A percentile compares a stretch with the other conserved stretches of the same genome.
Evolutionary conservation across 1,284 basidiomycete genomes (phyloP).

Genomic region (Farysia itapuensis): DNA sequence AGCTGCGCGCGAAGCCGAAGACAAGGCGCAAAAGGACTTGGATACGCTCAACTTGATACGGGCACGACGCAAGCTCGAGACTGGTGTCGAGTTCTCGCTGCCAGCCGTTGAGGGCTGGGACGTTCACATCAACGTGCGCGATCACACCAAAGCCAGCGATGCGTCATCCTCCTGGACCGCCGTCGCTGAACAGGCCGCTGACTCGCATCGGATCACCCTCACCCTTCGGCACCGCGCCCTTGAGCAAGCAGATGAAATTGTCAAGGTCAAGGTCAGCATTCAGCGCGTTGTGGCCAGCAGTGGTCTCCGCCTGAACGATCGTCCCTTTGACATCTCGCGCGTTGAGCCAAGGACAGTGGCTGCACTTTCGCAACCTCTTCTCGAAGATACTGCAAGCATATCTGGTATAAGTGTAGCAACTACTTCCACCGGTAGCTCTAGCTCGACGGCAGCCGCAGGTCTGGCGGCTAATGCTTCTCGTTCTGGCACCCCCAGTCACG

Average conservation of each 20-base stretch:
- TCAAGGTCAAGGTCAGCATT: slow-evolving; percentile 32
- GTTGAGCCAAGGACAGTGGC: slow-evolving; percentile 20
- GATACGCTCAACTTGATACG: slow-evolving; percentile 23
- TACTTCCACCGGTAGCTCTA: slow-evolving; percentile 24
- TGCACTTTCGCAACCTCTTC: slow-evolving; percentile 9
- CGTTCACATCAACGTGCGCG: slow-evolving; percentile 67
- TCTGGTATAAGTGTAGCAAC: slow-evolving; percentile 42
- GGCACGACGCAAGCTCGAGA: slow-evolving; percentile 70
- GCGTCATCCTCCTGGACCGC: slow-evolving; percentile 71
- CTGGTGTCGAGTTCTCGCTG: slow-evolving; percentile 77
- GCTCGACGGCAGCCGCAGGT: slow-evolving; percentile 8
- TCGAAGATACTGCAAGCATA: slow-evolving; percentile 43
- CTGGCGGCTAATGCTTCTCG: slow-evolving; percentile 64
- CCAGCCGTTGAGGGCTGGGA: slow-evolving; percentile 86
- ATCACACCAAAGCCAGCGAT: slow-evolving; percentile 62
- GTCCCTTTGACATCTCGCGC: slow-evolving; percentile 12
- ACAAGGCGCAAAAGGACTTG: slow-evolving; percentile 29
- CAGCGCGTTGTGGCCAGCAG: slow-evolving; percentile 45
- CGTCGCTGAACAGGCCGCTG: slow-evolving; percentile 11
- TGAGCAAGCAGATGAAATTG: slow-evolving; percentile 27
- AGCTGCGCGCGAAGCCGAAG: slow-evolving; percentile 54
- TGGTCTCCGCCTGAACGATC: slow-evolving; percentile 42
- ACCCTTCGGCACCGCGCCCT: slow-evolving; percentile 18
- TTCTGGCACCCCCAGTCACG: slow-evolving; percentile 61
- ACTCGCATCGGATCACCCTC: slow-evolving; percentile 13